Conservation (phyloP, 2,329 filamentous ascomycete genomes). For the Botrytis porri region DNA sequence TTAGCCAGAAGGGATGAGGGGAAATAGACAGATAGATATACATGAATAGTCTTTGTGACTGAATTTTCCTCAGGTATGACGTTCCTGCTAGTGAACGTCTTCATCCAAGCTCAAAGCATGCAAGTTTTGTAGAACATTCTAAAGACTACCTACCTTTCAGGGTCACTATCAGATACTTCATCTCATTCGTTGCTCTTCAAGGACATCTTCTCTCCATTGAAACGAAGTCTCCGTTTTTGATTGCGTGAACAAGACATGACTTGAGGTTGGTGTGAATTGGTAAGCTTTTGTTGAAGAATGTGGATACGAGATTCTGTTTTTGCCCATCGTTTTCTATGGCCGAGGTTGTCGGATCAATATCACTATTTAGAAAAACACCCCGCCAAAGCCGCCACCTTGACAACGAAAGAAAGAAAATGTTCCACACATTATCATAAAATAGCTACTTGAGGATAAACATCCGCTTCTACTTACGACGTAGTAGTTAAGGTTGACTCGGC, state of each 20-base stretch:
- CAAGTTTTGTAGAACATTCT: neutral
- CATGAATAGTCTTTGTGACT: neutral
- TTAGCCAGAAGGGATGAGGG: neutral
- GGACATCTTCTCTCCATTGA: constrained; percentile 13
- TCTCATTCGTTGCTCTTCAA: neutral
- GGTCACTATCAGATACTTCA: neutral
- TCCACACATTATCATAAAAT: neutral
- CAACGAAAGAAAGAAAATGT: neutral
- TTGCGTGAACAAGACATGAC: neutral
- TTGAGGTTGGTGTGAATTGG: neutral
- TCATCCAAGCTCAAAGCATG: constrained; percentile 12
- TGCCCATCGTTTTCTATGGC: neutral
- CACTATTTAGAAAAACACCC: neutral
- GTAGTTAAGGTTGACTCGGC: neutral
- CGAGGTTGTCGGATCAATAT: neutral
- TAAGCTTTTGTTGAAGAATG: constrained; percentile 13
- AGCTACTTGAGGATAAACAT: constrained; percentile 9
- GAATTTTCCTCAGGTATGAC: constrained; percentile 9
- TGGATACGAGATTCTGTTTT: constrained; percentile 1
- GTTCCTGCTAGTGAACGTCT: neutral
- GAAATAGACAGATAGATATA: neutral
- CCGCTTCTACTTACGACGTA: neutral
- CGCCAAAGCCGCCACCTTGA: constrained; percentile 11
- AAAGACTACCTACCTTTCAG: neutral
- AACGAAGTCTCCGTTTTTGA: neutral